These are phyloP conservation scores for Dryadomyces quercivorus DNA, from an alignment of 2,329 filamentous ascomycete genomes.

Conservation along the genomic window DNA sequence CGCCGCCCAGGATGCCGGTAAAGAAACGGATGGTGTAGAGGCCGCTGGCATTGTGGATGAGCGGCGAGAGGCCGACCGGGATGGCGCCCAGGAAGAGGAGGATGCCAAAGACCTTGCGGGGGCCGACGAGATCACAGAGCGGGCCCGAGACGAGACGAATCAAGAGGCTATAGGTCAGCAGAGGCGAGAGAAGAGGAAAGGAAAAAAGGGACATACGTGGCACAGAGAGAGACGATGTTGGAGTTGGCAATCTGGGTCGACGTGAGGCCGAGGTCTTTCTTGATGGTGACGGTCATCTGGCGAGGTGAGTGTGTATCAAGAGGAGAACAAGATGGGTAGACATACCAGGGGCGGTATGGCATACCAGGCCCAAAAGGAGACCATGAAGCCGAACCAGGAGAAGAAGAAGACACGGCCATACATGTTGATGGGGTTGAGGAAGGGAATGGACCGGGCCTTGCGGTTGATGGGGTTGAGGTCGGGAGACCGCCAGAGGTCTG, in stretches of 20 bases:
- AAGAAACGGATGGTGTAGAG: conserved; percentile 70
- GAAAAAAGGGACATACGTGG: conserved; percentile 37
- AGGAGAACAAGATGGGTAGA: neutral
- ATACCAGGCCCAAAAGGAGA: conserved; percentile 87
- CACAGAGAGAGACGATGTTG: conserved; percentile 71
- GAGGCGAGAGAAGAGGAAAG: neutral
- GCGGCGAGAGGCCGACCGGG: conserved; percentile 70
- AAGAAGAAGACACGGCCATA: conserved; percentile 89
- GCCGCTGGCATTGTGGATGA: conserved; percentile 54
- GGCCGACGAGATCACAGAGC: conserved; percentile 74
- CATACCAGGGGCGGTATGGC: conserved; percentile 75
- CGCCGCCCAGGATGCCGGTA: conserved; percentile 65
- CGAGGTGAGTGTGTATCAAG: no score
- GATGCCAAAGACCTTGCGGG: conserved; percentile 67
- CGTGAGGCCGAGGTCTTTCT: conserved; percentile 61
- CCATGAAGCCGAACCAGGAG: conserved; percentile 75
- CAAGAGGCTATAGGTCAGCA: conserved; percentile 38
- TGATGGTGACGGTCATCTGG: conserved; percentile 62
- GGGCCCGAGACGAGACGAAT: conserved; percentile 70
- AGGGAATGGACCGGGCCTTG: conserved; percentile 69
- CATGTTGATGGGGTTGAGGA: conserved; percentile 64
- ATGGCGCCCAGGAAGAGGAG: conserved; percentile 66
- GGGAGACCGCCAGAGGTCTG: conserved; percentile 41
- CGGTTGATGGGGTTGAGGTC: conserved; percentile 73
- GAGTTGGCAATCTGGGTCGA: conserved; percentile 70